Evolutionary conservation across 2,329 filamentous ascomycete species (phyloP), one percentile per base, ranked within the genome.

Genomic region (Fusarium chaquense): DNA sequence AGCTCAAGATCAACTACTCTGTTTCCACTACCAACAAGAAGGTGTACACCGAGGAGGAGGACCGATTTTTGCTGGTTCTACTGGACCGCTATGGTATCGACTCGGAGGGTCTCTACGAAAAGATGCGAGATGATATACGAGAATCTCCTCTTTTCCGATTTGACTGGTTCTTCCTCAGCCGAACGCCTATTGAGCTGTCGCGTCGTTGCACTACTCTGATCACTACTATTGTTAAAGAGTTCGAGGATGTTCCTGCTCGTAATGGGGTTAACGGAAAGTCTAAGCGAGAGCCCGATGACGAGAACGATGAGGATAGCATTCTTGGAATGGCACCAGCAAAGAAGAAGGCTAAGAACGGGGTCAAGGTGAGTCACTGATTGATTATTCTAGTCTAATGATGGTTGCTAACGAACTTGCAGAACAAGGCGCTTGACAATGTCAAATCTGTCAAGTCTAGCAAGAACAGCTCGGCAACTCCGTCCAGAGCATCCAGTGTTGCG

Each of bases 21-120:
- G 96, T 99, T 30, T 97, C 94, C 9, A 99, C 96, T 3, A 99
- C 97, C 12, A 99, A 99, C 87, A 99, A 99, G 84, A 99, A 99
- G 83, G 94, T 99, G 1, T 99, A 99, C 79, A 98, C 94, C 0
- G 97, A 99, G 78, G 96, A 99, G 78, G 96, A 99, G 79, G 96
- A 99, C 78, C 89, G 96, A 5, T 99, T 99, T 82, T 82, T 99
- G 54, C 86, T 99, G 35, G 95, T 99, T 51, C 91, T 98, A 82
- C 86, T 99, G 8, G 94, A 99, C 81, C 93, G 91, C 79, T 92
- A 94, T 74, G 96, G 97, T 9, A 90, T 99, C 36, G 97, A 99
- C 77, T 91, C 92, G 2, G 95, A 98, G 75, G 89, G 89, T 35
- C 87, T 99, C 67, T 97, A 96, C 78, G 96, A 99, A 74, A 91